Base-by-base conservation (phyloP, 2,329 filamentous ascomycete genomes). In the Fusarium ambrosium region DNA sequence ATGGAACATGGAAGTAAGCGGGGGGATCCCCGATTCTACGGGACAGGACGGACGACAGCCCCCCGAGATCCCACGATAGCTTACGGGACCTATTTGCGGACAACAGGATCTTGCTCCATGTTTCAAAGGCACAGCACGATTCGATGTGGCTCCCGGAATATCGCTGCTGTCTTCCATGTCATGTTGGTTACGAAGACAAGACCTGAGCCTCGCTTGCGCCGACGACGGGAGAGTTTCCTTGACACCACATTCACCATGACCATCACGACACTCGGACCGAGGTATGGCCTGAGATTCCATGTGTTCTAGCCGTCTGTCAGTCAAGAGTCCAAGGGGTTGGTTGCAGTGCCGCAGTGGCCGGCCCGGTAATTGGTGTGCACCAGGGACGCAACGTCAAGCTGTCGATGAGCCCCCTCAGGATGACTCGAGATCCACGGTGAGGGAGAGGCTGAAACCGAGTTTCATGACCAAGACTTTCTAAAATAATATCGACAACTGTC, bases 201-300 rank as follows among this genome's bases (percentile, higher is more conserved):
- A 59, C 59, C 45, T 41, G 59, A 63, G 55, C 59, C 61, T 74
- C 65, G 59, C 48, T 55, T 71, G 29, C 64, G 53, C 20, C 32
- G 22, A 45, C 32, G 58, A 27, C 29, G 43, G 20, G 45, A 61
- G 39, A 27, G 32, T 59, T 29, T 39, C 29, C 16, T 66, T 45
- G 56, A 56, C 72, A 74, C 56, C 71, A 67, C 55, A 68, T 43
- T 43, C 39, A 55, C 53, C 70, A 71, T 68, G 59, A 62, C 24
- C 20, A 69, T 71, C 63, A 65, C 68, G 64, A 61, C 39, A 58
- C 62, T 68, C 71, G 66, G 64, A 64, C 64, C 59, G 55, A 71
- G 62, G 66, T 68, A 64, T 74, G 66, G 67, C 62, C 62, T 70
- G 71, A 69, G 66, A 70, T 73, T 48, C 58, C 68, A 74, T 71